phyloP scores from a whole-genome alignment of 306 rosid species.

The Carpinus fangiana region DNA sequence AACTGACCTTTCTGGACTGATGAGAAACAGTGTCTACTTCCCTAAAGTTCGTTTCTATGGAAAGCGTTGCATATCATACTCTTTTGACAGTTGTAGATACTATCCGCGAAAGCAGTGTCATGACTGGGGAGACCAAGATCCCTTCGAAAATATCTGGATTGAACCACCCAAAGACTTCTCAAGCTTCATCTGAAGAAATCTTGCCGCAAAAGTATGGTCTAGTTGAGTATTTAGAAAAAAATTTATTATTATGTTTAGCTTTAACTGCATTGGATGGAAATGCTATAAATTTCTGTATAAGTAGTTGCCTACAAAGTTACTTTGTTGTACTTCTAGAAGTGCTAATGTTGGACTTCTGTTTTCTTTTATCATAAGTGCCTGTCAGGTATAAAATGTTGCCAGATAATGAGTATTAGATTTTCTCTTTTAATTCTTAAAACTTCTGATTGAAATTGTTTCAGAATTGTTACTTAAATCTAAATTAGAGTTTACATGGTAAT shows the following conservation, averaged over 20 bases:
- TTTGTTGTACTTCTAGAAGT: background rate
- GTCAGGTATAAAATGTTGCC: background rate
- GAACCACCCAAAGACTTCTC: slow-evolving; percentile 72
- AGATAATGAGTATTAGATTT: background rate
- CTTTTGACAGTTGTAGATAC: slow-evolving; percentile 61
- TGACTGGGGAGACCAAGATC: slow-evolving; percentile 91
- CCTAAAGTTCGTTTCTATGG: slow-evolving; percentile 87
- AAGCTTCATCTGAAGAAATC: slow-evolving; percentile 48
- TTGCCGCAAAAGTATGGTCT: slow-evolving; percentile 30
- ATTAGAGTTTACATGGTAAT: background rate
- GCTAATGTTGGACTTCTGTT: background rate
- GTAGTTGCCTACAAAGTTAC: background rate
- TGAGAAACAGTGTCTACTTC: slow-evolving; percentile 74
- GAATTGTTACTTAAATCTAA: background rate
- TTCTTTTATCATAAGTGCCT: background rate
- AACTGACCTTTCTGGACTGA: slow-evolving; percentile 61
- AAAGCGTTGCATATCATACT: slow-evolving; percentile 75
- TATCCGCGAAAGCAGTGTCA: slow-evolving; percentile 83
- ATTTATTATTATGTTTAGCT: background rate
- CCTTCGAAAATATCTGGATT: slow-evolving; percentile 78
- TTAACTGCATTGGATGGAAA: background rate
- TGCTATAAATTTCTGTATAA: background rate
- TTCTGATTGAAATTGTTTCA: background rate
- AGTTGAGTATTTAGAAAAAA: slow-evolving; percentile 1
- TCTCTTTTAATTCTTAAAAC: background rate